Evolutionary conservation across 192 early-diverging fungal species (phyloP), one percentile per base, ranked within the genome.

Genomic region (Coemansia sp.): DNA sequence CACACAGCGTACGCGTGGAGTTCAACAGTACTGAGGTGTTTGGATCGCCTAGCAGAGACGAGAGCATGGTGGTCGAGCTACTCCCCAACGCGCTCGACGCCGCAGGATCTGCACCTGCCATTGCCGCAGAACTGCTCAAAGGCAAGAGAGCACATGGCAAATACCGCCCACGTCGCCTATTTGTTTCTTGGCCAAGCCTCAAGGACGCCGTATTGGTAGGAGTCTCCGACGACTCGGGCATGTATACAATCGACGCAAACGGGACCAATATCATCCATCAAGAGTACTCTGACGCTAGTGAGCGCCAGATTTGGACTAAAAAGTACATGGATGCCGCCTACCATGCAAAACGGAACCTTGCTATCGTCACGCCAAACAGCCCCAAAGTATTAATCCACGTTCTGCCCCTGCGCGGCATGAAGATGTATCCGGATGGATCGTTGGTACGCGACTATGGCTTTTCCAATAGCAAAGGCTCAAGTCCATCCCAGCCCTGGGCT

Each of bases 21-120:
- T 90, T 84, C 66, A 92, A 95, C 68, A 85, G 87, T 25, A 95
- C 97, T 9, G 85, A 87, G 42, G 92, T 97, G 3, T 98, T 97
- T 81, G 86, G 92, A 43, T 84, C 78, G 20, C 92, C 94, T 52
- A 90, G 89, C 81, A 80, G 69, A 65, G 81, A 84, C 52, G 82
- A 83, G 66, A 74, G 68, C 15, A 61, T 85, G 70, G 53, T 76
- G 58, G 59, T 85, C 14, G 40, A 54, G 15, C 17, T 82, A 5
- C 46, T 55, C 62, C 63, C 69, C 49, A 60, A 49, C 17, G 36
- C 25, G 22, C 60, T 76, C 5, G 67, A 52, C 20, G 32, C 38
- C 23, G 42, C 41, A 6, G 62, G 57, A 23, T 64, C 75, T 0
- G 62, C 74, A 3, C 14, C 32, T 9, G 71, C 40, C 5, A 56